phyloP scores from a whole-genome alignment of 2,329 filamentous ascomycete genomes.

The Ambrosiella xylebori region DNA sequence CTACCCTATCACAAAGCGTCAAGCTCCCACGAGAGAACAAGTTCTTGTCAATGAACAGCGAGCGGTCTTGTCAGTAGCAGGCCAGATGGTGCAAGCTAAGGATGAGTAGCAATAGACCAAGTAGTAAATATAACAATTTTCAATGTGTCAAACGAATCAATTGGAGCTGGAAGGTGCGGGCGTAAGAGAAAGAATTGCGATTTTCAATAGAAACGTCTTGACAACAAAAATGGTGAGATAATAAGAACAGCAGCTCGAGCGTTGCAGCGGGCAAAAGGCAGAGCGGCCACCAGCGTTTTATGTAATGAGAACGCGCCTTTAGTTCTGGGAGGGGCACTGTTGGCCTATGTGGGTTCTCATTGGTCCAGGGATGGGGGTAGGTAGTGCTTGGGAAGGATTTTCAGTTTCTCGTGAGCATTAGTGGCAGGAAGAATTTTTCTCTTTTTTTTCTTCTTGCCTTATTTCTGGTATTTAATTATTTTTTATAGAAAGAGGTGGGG shows the following conservation, averaged over 20 bases:
- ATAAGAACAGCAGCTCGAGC: constrained; percentile 10
- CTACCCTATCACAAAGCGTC: not conserved
- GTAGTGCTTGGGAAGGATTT: not conserved
- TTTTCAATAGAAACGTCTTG: constrained; percentile 10
- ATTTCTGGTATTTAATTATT: too few relatives aligned
- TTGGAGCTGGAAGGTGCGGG: constrained; percentile 23
- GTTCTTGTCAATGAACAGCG: not conserved
- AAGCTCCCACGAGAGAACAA: not conserved
- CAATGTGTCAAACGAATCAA: constrained; percentile 2
- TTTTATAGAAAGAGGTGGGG: too few relatives aligned
- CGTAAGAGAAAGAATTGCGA: constrained; percentile 16
- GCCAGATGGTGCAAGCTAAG: not conserved
- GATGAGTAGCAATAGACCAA: not conserved
- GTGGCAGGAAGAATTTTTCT: not conserved
- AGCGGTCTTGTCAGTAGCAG: not conserved
- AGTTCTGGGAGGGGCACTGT: not conserved
- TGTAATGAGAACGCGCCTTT: constrained; percentile 14
- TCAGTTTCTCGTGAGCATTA: not conserved
- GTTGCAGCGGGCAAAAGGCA: constrained; percentile 8
- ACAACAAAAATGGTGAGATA: constrained; percentile 11
- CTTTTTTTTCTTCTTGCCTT: not conserved
- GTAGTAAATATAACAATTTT: not conserved
- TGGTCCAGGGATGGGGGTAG: not conserved
- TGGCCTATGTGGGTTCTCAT: not conserved
- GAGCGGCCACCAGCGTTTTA: constrained; percentile 14